Evolutionary conservation across 768 basidiomycete genomes (phyloP), one percentile per base, ranked within the genome.

Genomic region (Chalciporus piperatus): DNA sequence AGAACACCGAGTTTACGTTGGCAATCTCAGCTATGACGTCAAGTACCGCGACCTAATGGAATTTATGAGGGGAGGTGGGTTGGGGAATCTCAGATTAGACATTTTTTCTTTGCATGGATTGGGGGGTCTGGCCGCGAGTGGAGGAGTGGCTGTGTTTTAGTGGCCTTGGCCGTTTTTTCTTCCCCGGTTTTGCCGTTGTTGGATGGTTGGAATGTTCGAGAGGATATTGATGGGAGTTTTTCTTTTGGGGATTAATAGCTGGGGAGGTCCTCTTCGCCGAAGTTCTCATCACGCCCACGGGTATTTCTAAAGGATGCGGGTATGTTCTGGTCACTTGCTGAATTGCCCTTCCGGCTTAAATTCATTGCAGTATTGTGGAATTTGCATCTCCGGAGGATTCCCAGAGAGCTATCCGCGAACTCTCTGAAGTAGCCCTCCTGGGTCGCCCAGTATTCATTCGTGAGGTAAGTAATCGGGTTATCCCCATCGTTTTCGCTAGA

Each of bases 61-160:
- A 85, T 98, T 97, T 71, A 96, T 97, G 93, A 83, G 91, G 87
- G 91, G 92, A 93, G 94, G 95, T 97, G 91, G 88, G 95, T 94
- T 75, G 83, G 82, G 84, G 85, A 81, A 83, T 83, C 77, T 77
- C 74, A 79, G 75, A 65, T 75, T 72, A 71, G 70, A 70, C 51
- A 59, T 70, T 84, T 75, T 82, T 80, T 71, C 74, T 69, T 74
- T 64, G 71, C 64, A 57, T 67, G 70, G 59, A 63, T 66, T 50
- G 67, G 64, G 64, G 67, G 61, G 64, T 54, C 35, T 51, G 50
- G 55, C 54, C 30, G 61, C 61, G 59, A 64, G 65, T 63, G 64
- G 61, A 58, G 60, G 57, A 60, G 59, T 63, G 58, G 59, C 58
- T 52, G 51, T 57, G 60, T 52, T 54, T 52, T 65, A 64, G 63